Conservation (phyloP, 169 alveolate genomes). For the Amoebophrya sp. region DNA sequence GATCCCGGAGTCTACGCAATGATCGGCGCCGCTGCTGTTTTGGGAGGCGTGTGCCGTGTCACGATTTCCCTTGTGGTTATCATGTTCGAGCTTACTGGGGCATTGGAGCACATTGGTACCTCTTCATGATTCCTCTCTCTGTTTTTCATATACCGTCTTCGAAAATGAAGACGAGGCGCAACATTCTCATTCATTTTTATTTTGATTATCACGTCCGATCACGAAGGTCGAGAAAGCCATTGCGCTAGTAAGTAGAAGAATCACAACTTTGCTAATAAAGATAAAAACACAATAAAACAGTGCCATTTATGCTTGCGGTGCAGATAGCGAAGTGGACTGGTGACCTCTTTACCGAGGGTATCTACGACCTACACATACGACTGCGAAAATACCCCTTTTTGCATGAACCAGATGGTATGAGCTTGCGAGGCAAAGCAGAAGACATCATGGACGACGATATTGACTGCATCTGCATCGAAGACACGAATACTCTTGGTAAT, state of each 20-base stretch:
- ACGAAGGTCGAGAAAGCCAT: no score
- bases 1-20: constrained; percentile 32
- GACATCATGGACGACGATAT: neutral
- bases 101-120: constrained; percentile 25
- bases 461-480: constrained; percentile 18
- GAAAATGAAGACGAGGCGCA: no score
- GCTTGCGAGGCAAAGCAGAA: neutral
- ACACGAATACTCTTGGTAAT: neutral
- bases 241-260: no score
- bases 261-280: no score
- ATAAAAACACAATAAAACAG: no score
- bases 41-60: constrained; percentile 31
- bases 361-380: constrained; percentile 25
- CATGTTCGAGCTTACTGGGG: constrained; percentile 31
- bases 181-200: no score
- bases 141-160: no score
- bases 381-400: neutral
- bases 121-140: no score
- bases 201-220: no score
- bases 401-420: neutral
- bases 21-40: constrained; percentile 28
- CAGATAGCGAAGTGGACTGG: neutral
- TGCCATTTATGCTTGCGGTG: constrained; percentile 32
- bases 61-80: constrained; percentile 31
- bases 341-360: neutral